phyloP scores from a whole-genome alignment of 345 rosid species.

The Mangifera indica region DNA sequence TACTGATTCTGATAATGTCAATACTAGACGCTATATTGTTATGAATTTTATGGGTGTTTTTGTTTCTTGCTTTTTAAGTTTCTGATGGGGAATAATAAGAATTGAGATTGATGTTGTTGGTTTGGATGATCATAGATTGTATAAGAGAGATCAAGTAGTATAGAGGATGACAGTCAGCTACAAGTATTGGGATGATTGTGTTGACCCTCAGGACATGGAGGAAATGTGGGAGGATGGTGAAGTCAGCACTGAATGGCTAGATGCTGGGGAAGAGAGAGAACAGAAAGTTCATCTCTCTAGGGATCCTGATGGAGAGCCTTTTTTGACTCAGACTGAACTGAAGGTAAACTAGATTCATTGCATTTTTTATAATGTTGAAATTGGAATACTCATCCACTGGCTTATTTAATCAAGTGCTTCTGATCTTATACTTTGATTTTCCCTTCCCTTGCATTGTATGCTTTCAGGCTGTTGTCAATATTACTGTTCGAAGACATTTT shows the following conservation, averaged over 20 bases:
- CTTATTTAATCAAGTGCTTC: background rate
- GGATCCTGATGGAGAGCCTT: slow-evolving; percentile 93
- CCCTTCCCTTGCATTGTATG: slow-evolving; percentile 12
- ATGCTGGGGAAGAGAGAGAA: slow-evolving; percentile 77
- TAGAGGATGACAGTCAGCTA: slow-evolving; percentile 63
- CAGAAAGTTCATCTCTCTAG: slow-evolving; percentile 84
- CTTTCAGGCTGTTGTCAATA: slow-evolving; percentile 89
- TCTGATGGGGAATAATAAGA: background rate
- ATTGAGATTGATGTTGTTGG: background rate
- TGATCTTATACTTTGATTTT: background rate
- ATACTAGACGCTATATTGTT: too few relatives aligned
- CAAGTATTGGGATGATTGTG: slow-evolving; percentile 87
- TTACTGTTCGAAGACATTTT: slow-evolving; percentile 67
- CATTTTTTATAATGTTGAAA: background rate
- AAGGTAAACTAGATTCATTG: slow-evolving; percentile 40
- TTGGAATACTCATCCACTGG: background rate
- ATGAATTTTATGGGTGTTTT: too few relatives aligned
- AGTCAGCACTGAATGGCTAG: slow-evolving; percentile 76
- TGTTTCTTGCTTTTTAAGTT: too few relatives aligned
- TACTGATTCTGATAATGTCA: too few relatives aligned
- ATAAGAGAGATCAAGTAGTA: slow-evolving; percentile 17
- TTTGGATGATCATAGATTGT: slow-evolving; percentile 10
- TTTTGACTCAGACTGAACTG: slow-evolving; percentile 89
- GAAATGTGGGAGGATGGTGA: slow-evolving; percentile 83
- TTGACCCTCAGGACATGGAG: slow-evolving; percentile 60